A percentile compares a stretch with the other conserved stretches of the same genome.
These are phyloP conservation scores for Thraustotheca clavata DNA, from an alignment of 352 stramenopile species.

Conservation along the genomic window DNA sequence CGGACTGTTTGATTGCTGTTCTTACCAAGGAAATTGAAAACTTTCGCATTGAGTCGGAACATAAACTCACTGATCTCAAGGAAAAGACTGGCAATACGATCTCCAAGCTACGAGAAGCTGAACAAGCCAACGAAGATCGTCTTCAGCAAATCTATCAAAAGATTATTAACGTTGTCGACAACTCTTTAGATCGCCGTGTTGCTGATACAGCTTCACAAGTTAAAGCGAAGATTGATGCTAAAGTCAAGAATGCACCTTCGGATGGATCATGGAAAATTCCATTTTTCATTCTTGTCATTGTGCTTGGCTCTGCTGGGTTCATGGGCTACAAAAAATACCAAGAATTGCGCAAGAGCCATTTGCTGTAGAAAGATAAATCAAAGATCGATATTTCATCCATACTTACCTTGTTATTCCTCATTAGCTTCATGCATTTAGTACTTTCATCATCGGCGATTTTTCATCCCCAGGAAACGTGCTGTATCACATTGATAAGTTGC, in stretches of 20 bases:
- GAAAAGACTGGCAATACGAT: conserved; percentile 82
- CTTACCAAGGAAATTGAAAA: conserved; percentile 72
- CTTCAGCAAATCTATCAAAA: conserved; percentile 63
- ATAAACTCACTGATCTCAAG: conserved; percentile 75
- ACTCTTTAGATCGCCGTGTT: conserved; percentile 48
- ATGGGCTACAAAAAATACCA: conserved; percentile 82
- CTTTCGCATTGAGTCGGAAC: conserved; percentile 72
- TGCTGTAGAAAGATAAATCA: too few species aligned
- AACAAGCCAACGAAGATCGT: conserved; percentile 64
- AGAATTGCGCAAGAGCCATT: conserved; percentile 77
- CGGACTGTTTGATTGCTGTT: conserved; percentile 65
- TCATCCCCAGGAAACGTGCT: too few species aligned
- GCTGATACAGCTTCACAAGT: conserved; percentile 46
- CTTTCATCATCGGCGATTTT: too few species aligned
- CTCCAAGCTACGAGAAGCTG: conserved; percentile 59
- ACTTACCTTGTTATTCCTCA: neutral
- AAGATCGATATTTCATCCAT: neutral
- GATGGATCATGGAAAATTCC: conserved; percentile 68
- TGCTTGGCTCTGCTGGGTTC: conserved; percentile 34
- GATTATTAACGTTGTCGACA: conserved; percentile 51
- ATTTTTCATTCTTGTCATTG: conserved; percentile 62
- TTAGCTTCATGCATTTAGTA: neutral
- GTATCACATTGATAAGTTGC: too few species aligned
- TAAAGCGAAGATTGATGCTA: conserved; percentile 69
- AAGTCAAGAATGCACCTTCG: conserved; percentile 47